Evolutionary conservation across 441 rosid species (phyloP), one percentile per base, ranked within the genome.

Genomic region (Breynia disticha): DNA sequence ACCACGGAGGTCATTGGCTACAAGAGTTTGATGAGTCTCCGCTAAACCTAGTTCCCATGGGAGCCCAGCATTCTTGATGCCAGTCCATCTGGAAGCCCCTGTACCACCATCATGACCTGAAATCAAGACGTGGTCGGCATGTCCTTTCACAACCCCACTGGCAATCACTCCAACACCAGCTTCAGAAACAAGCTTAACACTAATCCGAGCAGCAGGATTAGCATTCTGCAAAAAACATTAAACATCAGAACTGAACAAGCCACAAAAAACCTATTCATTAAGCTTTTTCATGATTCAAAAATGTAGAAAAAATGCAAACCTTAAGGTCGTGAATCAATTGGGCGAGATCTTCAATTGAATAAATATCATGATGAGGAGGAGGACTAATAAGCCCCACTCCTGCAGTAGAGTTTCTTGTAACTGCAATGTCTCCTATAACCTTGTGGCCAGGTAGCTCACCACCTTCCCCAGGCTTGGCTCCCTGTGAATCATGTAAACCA

Each of bases 391-490:
- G 96, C 38, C 99, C 99, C 59, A 95, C 99, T 44, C 98, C 99
- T 43, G 98, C 98, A 5, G 98, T 95, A 55, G 99, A 95, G 54
- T 95, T 83, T 68, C 99, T 76, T 42, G 99, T 95, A 49, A 88
- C 79, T 57, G 99, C 99, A 63, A 95, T 95, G 67, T 95, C 99
- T 60, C 97, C 99, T 24, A 90, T 86, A 57, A 95, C 99, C 76
- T 95, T 95, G 74, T 95, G 97, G 57, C 99, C 99, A 38, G 99
- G 99, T 69, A 95, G 97, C 71, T 95, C 99, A 46, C 99, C 99
- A 62, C 99, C 99, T 82, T 95, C 99, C 61, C 99, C 99, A 49
- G 99, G 99, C 76, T 95, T 95, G 43, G 99, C 99, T 42, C 99
- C 99, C 99, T 95, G 73, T 42, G 50, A 66, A 63, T 62, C 46